These are phyloP conservation scores for Raffaelea ambrosiae DNA, from an alignment of 2,329 filamentous ascomycete genomes.

Conservation along the genomic window DNA sequence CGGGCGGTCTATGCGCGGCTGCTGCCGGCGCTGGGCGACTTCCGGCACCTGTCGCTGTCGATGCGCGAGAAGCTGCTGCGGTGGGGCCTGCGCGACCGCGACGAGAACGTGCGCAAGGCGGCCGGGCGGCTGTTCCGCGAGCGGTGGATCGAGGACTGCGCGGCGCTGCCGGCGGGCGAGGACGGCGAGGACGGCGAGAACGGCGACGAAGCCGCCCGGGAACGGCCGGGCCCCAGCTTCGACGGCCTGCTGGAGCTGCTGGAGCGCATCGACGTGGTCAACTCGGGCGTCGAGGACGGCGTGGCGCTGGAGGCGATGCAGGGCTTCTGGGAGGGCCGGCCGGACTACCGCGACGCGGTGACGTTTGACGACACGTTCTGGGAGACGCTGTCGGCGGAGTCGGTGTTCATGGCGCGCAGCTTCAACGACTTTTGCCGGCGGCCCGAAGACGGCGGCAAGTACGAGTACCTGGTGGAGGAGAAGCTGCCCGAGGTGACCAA, in stretches of 20 bases:
- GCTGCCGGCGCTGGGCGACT: conserved; percentile 83
- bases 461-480: conserved; percentile 71
- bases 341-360: conserved; percentile 68
- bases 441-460: conserved; percentile 59
- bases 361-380: conserved; percentile 68
- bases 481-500: conserved; percentile 93
- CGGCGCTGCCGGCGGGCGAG: conserved; percentile 53
- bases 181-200: conserved; percentile 41
- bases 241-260: conserved; percentile 84
- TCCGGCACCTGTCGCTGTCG: conserved; percentile 82
- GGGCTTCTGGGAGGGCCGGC: conserved; percentile 89
- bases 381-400: conserved; percentile 75
- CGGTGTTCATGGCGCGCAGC: conserved; percentile 80
- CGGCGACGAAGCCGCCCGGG: conserved; percentile 28
- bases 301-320: conserved; percentile 91
- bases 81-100: conserved; percentile 89
- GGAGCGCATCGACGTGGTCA: conserved; percentile 88
- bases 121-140: conserved; percentile 85
- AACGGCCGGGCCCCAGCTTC: conserved; percentile 54
- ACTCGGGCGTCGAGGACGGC: conserved; percentile 81
- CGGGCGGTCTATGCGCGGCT: conserved; percentile 80
- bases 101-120: conserved; percentile 89
- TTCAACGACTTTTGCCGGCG: conserved; percentile 89
- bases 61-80: conserved; percentile 93
- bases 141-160: conserved; percentile 96